Conservation (phyloP, 495 filamentous ascomycete species). For the Aspergillus steynii region DNA sequence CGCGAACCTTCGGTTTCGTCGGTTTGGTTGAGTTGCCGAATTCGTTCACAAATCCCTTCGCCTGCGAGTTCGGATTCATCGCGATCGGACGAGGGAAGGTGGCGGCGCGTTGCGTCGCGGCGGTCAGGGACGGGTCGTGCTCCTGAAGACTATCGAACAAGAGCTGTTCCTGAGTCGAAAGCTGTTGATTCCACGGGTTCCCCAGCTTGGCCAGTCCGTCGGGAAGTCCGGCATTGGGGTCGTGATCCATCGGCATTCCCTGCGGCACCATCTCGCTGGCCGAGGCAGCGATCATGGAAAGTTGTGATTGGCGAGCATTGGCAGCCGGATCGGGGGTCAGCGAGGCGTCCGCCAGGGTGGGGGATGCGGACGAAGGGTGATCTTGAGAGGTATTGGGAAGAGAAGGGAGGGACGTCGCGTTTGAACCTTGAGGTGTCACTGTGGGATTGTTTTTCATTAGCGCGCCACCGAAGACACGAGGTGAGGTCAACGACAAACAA, state of each 20-base stretch:
- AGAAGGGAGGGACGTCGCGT: slow-evolving; percentile 32
- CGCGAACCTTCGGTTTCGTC: slow-evolving; percentile 59
- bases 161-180: slow-evolving; percentile 47
- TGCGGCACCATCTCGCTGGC: slow-evolving; percentile 52
- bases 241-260: slow-evolving; percentile 41
- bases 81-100: slow-evolving; percentile 55
- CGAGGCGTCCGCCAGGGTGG: slow-evolving; percentile 39
- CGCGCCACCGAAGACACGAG: slow-evolving; percentile 6
- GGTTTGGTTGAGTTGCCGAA: slow-evolving; percentile 54
- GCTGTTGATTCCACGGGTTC: slow-evolving; percentile 39
- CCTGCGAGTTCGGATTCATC: slow-evolving; percentile 53
- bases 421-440: slow-evolving; percentile 35
- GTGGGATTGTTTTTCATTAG: slow-evolving; percentile 21
- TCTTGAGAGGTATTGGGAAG: slow-evolving; percentile 37
- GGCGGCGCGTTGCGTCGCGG: slow-evolving; percentile 47
- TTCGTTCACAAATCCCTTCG: slow-evolving; percentile 59
- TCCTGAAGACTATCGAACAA: slow-evolving; percentile 49
- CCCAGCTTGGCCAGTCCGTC: slow-evolving; percentile 39
- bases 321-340: slow-evolving; percentile 40
- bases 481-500: slow-evolving; percentile 1
- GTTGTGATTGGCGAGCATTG: slow-evolving; percentile 47
- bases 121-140: slow-evolving; percentile 46
- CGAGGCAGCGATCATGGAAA: slow-evolving; percentile 51
- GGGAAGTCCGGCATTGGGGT: slow-evolving; percentile 35
- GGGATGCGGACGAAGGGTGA: slow-evolving; percentile 40